Evolutionary conservation across 371 early-diverging fungal species (phyloP).

Genomic region (Encephalitozoon hellem): DNA sequence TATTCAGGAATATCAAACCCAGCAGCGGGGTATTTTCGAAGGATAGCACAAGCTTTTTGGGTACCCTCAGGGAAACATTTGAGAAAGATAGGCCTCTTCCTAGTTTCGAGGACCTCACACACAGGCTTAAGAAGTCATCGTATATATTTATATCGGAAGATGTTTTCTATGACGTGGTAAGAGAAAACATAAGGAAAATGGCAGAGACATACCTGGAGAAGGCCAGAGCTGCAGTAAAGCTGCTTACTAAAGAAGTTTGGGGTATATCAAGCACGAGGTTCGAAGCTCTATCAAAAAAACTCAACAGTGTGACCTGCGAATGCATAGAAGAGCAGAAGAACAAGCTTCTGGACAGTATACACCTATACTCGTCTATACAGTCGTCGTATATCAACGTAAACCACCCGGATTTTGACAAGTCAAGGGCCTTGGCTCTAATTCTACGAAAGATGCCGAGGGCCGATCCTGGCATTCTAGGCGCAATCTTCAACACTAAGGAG

Average conservation of each 20-base stretch:
- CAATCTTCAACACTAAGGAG: background rate
- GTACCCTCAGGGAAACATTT: background rate
- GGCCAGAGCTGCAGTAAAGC: background rate
- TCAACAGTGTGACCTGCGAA: background rate
- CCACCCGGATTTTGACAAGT: slow-evolving; percentile 23
- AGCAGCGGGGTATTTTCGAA: background rate
- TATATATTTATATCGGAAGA: slow-evolving; percentile 16
- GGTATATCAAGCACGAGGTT: background rate
- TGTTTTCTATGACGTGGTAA: background rate
- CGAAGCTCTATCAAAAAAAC: background rate
- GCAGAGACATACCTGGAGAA: background rate
- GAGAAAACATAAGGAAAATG: slow-evolving; percentile 8
- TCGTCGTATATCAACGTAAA: slow-evolving; percentile 16
- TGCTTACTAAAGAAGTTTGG: background rate
- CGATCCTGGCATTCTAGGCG: background rate
- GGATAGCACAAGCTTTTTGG: background rate
- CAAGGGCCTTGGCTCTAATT: background rate
- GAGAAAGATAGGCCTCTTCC: background rate
- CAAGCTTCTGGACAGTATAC: background rate
- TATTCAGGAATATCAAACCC: background rate
- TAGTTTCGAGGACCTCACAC: background rate
- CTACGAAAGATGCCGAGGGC: background rate
- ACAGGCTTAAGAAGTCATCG: background rate
- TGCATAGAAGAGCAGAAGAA: background rate
- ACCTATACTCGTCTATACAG: background rate